Conservation (phyloP, 2,329 filamentous ascomycete genomes). For the Xylariaceae sp. region DNA sequence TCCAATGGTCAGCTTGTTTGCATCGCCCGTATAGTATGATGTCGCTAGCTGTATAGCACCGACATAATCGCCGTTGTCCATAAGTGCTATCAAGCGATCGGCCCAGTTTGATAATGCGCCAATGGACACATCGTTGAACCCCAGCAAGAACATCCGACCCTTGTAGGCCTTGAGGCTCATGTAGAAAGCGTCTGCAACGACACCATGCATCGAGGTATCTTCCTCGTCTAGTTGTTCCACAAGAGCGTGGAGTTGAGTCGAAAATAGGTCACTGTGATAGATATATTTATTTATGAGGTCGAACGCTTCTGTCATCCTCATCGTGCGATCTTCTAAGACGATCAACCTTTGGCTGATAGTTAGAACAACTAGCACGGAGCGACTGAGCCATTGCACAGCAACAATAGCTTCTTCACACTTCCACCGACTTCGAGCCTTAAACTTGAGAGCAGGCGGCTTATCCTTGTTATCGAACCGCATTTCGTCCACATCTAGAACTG, state of each 20-base stretch:
- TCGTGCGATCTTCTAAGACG: slow-evolving; percentile 81
- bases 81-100: slow-evolving; percentile 84
- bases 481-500: slow-evolving; percentile 83
- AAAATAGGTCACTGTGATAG: slow-evolving; percentile 88
- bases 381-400: slow-evolving; percentile 92
- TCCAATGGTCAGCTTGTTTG: slow-evolving; percentile 92
- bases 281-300: slow-evolving; percentile 90
- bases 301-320: slow-evolving; percentile 92
- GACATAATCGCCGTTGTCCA: slow-evolving; percentile 96
- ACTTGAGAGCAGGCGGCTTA: slow-evolving; percentile 73
- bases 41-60: slow-evolving; percentile 86
- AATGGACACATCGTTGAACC: slow-evolving; percentile 90
- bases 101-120: slow-evolving; percentile 96
- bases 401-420: slow-evolving; percentile 93
- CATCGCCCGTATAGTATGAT: slow-evolving; percentile 83
- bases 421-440: slow-evolving; percentile 82
- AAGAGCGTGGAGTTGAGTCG: slow-evolving; percentile 74
- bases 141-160: slow-evolving; percentile 83
- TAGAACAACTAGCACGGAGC: slow-evolving; percentile 84
- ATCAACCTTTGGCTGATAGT: slow-evolving; percentile 93
- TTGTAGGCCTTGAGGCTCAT: slow-evolving; percentile 98
- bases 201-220: slow-evolving; percentile 85
- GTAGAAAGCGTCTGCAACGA: slow-evolving; percentile 94
- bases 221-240: slow-evolving; percentile 88
- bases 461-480: slow-evolving; percentile 64